These are phyloP conservation scores for Trichoderma reesei DNA, from an alignment of 495 filamentous ascomycete species.

Conservation along the genomic window DNA sequence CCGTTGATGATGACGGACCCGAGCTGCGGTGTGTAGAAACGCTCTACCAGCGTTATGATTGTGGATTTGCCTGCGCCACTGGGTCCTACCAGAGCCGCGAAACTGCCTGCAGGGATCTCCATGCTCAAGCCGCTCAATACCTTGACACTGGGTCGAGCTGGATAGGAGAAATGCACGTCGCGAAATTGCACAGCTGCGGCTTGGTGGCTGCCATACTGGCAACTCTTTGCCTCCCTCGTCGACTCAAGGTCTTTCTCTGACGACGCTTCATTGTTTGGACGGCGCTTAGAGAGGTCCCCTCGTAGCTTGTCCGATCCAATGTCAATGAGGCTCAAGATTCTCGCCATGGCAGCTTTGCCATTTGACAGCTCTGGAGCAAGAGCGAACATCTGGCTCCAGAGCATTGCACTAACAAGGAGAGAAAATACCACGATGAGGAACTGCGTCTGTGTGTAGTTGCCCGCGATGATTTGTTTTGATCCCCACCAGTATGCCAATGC, in stretches of 20 bases:
- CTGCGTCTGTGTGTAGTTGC: slow-evolving; percentile 43
- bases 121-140: slow-evolving; percentile 36
- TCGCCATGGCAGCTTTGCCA: slow-evolving; percentile 36
- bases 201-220: neutral
- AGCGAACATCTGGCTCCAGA: slow-evolving; percentile 51
- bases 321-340: slow-evolving; percentile 34
- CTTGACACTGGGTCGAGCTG: slow-evolving; percentile 29
- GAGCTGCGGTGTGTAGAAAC: slow-evolving; percentile 37
- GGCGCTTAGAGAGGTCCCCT: neutral
- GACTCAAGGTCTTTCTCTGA: slow-evolving; percentile 10
- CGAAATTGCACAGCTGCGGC: slow-evolving; percentile 23
- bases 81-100: slow-evolving; percentile 48
- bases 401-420: slow-evolving; percentile 47
- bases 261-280: neutral
- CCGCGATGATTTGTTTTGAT: slow-evolving; percentile 40
- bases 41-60: slow-evolving; percentile 36
- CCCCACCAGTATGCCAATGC: slow-evolving; percentile 59
- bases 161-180: slow-evolving; percentile 39
- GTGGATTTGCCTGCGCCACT: slow-evolving; percentile 51
- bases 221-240: no score
- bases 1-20: slow-evolving; percentile 42
- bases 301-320: slow-evolving; percentile 16
- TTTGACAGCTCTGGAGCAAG: slow-evolving; percentile 49
- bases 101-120: slow-evolving; percentile 31
- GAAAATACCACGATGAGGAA: slow-evolving; percentile 57